phyloP scores from a whole-genome alignment of 1,139 yeast species.

The Suhomyces yuchorum region DNA sequence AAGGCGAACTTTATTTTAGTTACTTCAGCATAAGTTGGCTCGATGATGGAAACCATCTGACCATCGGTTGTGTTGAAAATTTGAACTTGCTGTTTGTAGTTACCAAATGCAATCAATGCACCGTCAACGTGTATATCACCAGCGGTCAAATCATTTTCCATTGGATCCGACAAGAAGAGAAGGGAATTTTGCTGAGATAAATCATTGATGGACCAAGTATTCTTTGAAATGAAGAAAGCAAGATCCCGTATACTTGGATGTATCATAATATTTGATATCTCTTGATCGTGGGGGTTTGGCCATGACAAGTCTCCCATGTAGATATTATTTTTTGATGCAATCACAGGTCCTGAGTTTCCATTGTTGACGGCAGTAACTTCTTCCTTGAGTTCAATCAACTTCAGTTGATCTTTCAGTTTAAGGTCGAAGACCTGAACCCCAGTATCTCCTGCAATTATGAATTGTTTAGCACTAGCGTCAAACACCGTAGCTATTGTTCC shows the following conservation, averaged over 20 bases:
- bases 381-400: not conserved
- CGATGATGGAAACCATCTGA: conserved; percentile 40
- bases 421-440: conserved; percentile 8
- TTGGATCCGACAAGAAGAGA: conserved; percentile 10
- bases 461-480: conserved; percentile 18
- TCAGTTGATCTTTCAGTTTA: conserved; percentile 7
- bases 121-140: conserved; percentile 69
- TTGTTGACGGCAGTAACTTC: conserved; percentile 5
- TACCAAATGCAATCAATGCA: conserved; percentile 54
- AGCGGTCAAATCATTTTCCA: conserved; percentile 21
- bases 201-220: conserved; percentile 36
- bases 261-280: conserved; percentile 25
- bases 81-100: conserved; percentile 36
- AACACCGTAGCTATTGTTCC: conserved; percentile 17
- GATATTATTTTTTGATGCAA: conserved; percentile 22
- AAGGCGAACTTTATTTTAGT: conserved; percentile 54
- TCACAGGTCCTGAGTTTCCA: conserved; percentile 18
- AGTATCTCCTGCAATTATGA: conserved; percentile 18
- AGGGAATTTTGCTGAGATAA: conserved; percentile 6
- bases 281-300: conserved; percentile 6
- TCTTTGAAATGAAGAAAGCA: conserved; percentile 30
- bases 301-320: conserved; percentile 18
- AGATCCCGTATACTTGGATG: conserved; percentile 38
- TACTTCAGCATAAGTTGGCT: conserved; percentile 29
- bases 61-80: conserved; percentile 49